Evolutionary conservation across 1,284 basidiomycete species (phyloP), one percentile per base, ranked within the genome.

Genomic region (Moesziomyces globuligerus): DNA sequence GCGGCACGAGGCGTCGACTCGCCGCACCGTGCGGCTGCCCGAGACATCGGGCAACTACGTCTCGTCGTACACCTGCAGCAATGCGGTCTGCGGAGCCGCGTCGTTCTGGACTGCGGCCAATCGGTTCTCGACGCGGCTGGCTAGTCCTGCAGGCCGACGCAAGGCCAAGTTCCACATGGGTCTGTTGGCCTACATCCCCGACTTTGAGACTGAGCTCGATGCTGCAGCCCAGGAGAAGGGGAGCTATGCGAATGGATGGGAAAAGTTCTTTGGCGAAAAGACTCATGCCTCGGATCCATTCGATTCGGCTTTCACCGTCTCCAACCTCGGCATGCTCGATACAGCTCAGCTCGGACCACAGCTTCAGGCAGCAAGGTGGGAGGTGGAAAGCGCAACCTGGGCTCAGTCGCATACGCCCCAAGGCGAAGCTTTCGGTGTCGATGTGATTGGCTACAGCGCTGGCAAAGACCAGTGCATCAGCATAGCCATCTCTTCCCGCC

Each of bases 351-450:
- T 29, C 8, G 25, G 4, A 3, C 8, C 17, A 10, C 7, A 11
- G 11, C 1, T 28, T 21, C 9, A n/a, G 20, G 23, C 42, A 9
- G 13, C 15, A 7, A 13, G 36, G 4, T 42, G 26, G 34, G 39
- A 20, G 11, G 15, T 54, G 15, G 28, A 20, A 10, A 17, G 21
- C 1, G n/a, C 46, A 0, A 39, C 40, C 2, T 68, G 65, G 65
- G 49, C 53, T 0, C 65, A 68, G 21, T 39, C 40, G 3, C 45
- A 44, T 17, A 50, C 53, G 0, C 53, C 58, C 0, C 45, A 56
- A 23, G 58, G 65, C 20, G 52, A 54, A 34, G 57, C 65, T 2
- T 61, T 68, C 48, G 49, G 45, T 1, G 9, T 68, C 7, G 65
- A 68, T 41, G 34, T 68, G 1, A 20, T 57, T 10, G 58, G 58